A percentile compares a stretch with the other conserved stretches of the same genome.
Conservation (phyloP, 495 filamentous ascomycete genomes). For the Niebla homalea region DNA sequence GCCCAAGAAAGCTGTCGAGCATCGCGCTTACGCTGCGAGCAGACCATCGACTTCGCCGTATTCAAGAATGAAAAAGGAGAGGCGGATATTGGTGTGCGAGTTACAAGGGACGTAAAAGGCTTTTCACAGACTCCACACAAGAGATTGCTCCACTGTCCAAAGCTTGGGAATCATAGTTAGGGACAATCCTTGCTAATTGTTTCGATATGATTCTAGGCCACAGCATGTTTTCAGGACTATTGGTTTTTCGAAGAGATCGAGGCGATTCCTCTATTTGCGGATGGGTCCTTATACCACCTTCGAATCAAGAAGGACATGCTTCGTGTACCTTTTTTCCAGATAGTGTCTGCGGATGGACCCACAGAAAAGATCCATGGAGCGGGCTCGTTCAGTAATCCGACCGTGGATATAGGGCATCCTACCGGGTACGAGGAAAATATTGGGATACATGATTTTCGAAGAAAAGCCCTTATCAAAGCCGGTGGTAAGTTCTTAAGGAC, state of each 20-base stretch:
- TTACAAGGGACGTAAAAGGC: conserved; percentile 9
- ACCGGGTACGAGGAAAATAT: conserved; percentile 10
- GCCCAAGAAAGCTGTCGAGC: conserved; percentile 1
- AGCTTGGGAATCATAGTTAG: background rate
- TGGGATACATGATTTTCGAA: conserved; percentile 7
- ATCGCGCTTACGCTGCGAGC: conserved; percentile 3
- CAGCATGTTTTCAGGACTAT: conserved; percentile 15
- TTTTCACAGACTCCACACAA: conserved; percentile 9
- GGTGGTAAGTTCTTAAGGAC: conserved; percentile 4
- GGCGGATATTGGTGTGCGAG: conserved; percentile 3
- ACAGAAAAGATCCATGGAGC: conserved; percentile 13
- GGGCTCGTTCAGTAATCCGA: conserved; percentile 11
- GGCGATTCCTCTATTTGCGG: conserved; percentile 5
- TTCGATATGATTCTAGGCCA: conserved; percentile 12
- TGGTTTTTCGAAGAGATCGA: conserved; percentile 12
- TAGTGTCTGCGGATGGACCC: conserved; percentile 12
- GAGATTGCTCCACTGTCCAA: conserved; percentile 9
- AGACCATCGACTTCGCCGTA: conserved; percentile 7
- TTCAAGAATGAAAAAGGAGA: conserved; percentile 14
- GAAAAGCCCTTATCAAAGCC: conserved; percentile 12
- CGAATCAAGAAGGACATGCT: conserved; percentile 15
- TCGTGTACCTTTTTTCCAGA: conserved; percentile 16
- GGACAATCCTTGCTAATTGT: conserved; percentile 6
- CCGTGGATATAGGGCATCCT: conserved; percentile 4
- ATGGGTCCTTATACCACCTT: conserved; percentile 9